Evolutionary conservation across 2,329 filamentous ascomycete genomes (phyloP), one percentile per base, ranked within the genome.

Genomic region (Plectosphaerella cucumerina): DNA sequence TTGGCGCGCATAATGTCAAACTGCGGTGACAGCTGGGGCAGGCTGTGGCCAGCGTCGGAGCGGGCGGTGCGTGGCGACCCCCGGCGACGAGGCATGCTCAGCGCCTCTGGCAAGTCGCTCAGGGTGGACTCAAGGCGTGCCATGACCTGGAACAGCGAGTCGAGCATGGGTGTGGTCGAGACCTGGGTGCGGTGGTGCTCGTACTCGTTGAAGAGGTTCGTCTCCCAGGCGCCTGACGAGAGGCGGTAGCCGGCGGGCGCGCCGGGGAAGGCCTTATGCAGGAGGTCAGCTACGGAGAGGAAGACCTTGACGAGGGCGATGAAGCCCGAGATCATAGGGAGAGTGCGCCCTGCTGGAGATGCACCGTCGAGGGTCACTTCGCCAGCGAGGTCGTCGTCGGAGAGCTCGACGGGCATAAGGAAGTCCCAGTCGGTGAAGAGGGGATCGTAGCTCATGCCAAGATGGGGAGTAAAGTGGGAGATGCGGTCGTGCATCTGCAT

Each of bases 1-100:
- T 62, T 62, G 15, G 56, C 54, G 44, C 57, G 54, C 60, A 60
- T 60, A 31, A 59, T 57, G 6, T 58, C 56, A 44, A 60, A 59
- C 39, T 56, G 54, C 12, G 35, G 46, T 1, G 35, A 39, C 4
- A 47, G 14, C 15, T 35, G 18, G 14, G 45, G 45, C n/a, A 47
- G 14, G 39, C 39, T 42, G 5, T 33, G 22, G 14, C 45, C 45
- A 8, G 22, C 12, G 17, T 47, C 45, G 20, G 22, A 22, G 6
- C 21, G 33, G 15, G 21, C 21, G 15, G 45, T 23, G 4, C 18
- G 18, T 10, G 45, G 9, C 33, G 45, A 41, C 15, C 33, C 45
- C 21, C 45, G 33, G 21, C 45, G 33, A 2, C 45, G 45, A 0
- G 45, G 45, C 45, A 47, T 47, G 11, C 45, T 35, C 20, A 47